Conservation (phyloP, 306 rosid genomes). For the Cicer arietinum region DNA sequence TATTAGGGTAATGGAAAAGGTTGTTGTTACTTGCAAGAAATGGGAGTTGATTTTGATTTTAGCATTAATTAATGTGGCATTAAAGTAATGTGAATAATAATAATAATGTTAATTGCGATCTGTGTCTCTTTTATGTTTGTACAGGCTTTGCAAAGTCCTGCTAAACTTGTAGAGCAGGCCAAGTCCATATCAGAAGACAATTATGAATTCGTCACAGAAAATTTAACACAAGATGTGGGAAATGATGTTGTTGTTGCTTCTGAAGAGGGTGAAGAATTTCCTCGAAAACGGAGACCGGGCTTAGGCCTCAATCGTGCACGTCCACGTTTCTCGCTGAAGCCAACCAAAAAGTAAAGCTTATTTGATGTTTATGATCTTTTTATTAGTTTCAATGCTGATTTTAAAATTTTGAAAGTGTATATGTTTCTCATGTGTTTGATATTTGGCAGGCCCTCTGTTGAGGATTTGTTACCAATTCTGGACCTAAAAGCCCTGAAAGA, state of each 20-base stretch:
- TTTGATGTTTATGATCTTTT: neutral
- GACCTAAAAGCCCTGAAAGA: constrained; percentile 64
- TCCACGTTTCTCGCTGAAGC: constrained; percentile 70
- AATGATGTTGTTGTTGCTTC: constrained; percentile 36
- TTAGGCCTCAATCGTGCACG: constrained; percentile 73
- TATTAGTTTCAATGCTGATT: neutral
- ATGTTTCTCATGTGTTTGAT: constrained; percentile 16
- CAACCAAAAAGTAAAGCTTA: constrained; percentile 55
- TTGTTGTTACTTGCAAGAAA: neutral
- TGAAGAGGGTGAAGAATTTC: constrained; percentile 51
- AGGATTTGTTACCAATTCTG: constrained; percentile 55
- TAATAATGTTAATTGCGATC: neutral
- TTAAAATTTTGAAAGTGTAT: neutral
- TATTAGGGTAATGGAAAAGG: neutral
- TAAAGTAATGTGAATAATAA: neutral
- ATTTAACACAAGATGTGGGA: constrained; percentile 30
- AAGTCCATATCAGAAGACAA: constrained; percentile 48
- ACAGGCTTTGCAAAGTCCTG: constrained; percentile 63
- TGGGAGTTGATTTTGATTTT: neutral
- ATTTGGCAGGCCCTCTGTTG: constrained; percentile 59
- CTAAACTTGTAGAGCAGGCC: constrained; percentile 54
- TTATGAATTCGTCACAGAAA: constrained; percentile 35
- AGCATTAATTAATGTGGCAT: neutral
- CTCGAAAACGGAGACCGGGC: constrained; percentile 70
- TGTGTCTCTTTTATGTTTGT: constrained; percentile 18